Evolutionary conservation across 148 eudicot species (phyloP).

Genomic region (Chenopodium quinoa): DNA sequence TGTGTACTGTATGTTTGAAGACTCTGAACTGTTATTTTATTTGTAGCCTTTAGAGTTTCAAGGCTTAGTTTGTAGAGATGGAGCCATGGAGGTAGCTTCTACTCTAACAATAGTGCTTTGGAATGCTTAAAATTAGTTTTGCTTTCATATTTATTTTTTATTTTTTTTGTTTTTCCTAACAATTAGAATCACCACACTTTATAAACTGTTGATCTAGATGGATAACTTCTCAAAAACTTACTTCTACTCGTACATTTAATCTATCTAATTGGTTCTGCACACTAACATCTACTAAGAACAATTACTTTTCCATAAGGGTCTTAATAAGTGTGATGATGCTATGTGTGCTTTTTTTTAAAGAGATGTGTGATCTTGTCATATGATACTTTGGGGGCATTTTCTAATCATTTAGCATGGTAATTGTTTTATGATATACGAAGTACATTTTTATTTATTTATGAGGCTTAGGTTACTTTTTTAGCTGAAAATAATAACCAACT

Average conservation of each 20-base stretch:
- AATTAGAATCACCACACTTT: too few relatives aligned
- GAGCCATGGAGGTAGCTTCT: background rate
- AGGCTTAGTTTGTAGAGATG: background rate
- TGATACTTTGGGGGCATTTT: background rate
- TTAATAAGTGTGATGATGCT: background rate
- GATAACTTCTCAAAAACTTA: background rate
- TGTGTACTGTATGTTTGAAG: too few relatives aligned
- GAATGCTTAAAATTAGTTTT: background rate
- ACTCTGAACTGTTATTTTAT: too few relatives aligned
- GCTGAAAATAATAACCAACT: background rate
- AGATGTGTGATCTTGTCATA: background rate
- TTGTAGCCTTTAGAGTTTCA: background rate
- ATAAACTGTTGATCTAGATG: background rate
- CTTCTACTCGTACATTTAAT: background rate
- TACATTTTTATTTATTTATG: background rate
- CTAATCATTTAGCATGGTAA: background rate
- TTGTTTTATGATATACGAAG: too few relatives aligned
- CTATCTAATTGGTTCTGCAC: background rate
- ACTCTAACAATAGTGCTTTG: background rate
- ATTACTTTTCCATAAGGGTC: background rate
- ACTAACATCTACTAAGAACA: background rate
- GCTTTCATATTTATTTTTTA: too few relatives aligned
- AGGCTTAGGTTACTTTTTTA: background rate
- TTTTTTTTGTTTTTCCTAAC: too few relatives aligned
- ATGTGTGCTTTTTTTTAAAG: background rate